A percentile compares a stretch with the other conserved stretches of the same genome.
Evolutionary conservation across 352 stramenopile genomes (phyloP).

Genomic region (Phytophthora ramorum): DNA sequence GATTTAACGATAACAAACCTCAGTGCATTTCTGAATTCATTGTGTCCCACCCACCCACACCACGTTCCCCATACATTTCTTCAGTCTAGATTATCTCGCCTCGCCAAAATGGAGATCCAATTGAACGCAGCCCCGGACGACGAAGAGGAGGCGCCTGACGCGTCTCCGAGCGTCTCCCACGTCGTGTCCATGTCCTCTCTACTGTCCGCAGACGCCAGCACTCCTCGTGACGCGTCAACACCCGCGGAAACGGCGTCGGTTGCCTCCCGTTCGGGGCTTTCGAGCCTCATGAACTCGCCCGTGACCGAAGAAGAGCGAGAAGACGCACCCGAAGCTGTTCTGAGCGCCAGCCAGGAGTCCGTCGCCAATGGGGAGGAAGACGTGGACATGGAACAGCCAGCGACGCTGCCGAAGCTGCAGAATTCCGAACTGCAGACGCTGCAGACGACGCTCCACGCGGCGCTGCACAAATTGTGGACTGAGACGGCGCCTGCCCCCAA

Average conservation of each 20-base stretch:
- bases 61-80: background rate
- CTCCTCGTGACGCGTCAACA: slow-evolving; percentile 6
- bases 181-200: slow-evolving; percentile 50
- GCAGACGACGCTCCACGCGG: slow-evolving; percentile 48
- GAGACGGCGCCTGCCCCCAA: slow-evolving; percentile 49
- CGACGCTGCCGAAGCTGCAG: slow-evolving; percentile 25
- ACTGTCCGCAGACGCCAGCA: slow-evolving; percentile 44
- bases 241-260: slow-evolving; percentile 1
- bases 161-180: slow-evolving; percentile 18
- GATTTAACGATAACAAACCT: background rate
- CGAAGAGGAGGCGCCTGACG: slow-evolving; percentile 17
- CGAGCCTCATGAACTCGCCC: slow-evolving; percentile 74
- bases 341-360: slow-evolving; percentile 11
- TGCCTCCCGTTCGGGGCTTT: slow-evolving; percentile 40
- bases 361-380: slow-evolving; percentile 21
- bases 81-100: background rate
- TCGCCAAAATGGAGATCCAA: slow-evolving; percentile 52
- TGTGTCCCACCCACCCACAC: background rate
- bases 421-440: slow-evolving; percentile 50
- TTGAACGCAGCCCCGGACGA: slow-evolving; percentile 49
- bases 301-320: slow-evolving; percentile 39
- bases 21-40: background rate
- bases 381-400: slow-evolving; percentile 24
- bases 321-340: slow-evolving; percentile 3
- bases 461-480: slow-evolving; percentile 42